Conservation (phyloP, 495 filamentous ascomycete species). For the Penicillium flavigenum region DNA sequence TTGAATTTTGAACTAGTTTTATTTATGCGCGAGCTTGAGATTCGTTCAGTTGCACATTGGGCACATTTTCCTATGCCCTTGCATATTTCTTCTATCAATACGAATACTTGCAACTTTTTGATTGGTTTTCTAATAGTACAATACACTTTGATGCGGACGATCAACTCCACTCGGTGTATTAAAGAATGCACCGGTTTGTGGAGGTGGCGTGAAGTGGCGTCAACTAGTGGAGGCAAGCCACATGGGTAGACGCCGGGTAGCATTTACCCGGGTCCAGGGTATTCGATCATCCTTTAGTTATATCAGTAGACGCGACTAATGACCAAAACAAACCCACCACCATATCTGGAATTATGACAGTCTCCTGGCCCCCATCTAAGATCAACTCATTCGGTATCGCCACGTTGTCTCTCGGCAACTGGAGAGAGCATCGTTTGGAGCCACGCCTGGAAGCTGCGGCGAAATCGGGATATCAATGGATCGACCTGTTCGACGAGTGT, state of each 20-base stretch:
- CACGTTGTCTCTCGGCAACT: conserved; percentile 36
- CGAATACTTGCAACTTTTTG: no score
- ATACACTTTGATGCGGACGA: no score
- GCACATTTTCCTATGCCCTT: no score
- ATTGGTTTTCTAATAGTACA: no score
- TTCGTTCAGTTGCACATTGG: no score
- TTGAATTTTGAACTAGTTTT: no score
- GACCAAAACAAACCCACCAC: not conserved
- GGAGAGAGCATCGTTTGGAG: conserved; percentile 26
- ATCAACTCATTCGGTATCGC: conserved; percentile 31
- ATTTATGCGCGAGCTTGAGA: no score
- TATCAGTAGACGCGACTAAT: not conserved
- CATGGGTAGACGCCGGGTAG: not conserved
- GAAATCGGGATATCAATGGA: conserved; percentile 32
- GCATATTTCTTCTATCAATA: no score
- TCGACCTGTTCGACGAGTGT: conserved; percentile 42
- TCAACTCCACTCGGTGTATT: not conserved
- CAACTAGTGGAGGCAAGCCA: not conserved
- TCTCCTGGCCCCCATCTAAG: conserved; percentile 17
- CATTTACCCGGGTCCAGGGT: not conserved
- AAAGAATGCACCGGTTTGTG: conserved; percentile 13
- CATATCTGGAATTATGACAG: conserved; percentile 12
- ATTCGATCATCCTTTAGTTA: conserved; percentile 19
- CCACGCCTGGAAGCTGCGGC: conserved; percentile 34
- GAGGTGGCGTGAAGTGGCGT: conserved; percentile 9